Evolutionary conservation across 257 asterid species (phyloP).

Genomic region (Solanum lignicaule): DNA sequence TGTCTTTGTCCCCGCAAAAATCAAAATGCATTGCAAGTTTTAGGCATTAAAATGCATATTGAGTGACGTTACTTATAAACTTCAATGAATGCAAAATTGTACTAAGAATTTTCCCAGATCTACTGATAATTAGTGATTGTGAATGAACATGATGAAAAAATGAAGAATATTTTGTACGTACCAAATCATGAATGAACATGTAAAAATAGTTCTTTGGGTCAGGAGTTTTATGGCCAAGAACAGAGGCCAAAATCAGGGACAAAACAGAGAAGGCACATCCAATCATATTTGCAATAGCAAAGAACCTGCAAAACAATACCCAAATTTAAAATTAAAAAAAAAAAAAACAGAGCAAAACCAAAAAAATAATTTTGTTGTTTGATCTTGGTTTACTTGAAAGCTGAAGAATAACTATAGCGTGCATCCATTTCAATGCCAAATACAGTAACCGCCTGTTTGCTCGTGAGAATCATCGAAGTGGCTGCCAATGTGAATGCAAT

Average conservation of each 20-base stretch:
- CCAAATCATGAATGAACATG: constrained; percentile 67
- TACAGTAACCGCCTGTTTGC: constrained; percentile 30
- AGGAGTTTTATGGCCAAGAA: constrained; percentile 15
- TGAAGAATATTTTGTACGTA: neutral
- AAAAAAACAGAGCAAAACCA: neutral
- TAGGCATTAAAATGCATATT: neutral
- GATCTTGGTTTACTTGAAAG: constrained; percentile 29
- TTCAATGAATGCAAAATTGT: neutral
- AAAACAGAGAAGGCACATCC: constrained; percentile 30
- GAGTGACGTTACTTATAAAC: neutral
- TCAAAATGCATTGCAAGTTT: neutral
- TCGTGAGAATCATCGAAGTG: constrained; percentile 33
- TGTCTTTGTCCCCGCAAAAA: no score
- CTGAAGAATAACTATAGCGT: constrained; percentile 44
- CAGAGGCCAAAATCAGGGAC: constrained; percentile 16
- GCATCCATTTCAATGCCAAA: constrained; percentile 41
- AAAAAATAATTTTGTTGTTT: neutral
- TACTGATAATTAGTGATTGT: neutral
- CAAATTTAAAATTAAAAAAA: neutral
- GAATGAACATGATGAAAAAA: no score
- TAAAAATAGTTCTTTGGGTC: constrained; percentile 24
- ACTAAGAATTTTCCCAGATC: neutral
- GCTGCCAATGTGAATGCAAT: constrained; percentile 36
- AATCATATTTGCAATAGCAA: constrained; percentile 41
- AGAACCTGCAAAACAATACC: constrained; percentile 31